Evolutionary conservation across 2,329 filamentous ascomycete genomes (phyloP), one percentile per base, ranked within the genome.

Genomic region (Massarina eburnea): DNA sequence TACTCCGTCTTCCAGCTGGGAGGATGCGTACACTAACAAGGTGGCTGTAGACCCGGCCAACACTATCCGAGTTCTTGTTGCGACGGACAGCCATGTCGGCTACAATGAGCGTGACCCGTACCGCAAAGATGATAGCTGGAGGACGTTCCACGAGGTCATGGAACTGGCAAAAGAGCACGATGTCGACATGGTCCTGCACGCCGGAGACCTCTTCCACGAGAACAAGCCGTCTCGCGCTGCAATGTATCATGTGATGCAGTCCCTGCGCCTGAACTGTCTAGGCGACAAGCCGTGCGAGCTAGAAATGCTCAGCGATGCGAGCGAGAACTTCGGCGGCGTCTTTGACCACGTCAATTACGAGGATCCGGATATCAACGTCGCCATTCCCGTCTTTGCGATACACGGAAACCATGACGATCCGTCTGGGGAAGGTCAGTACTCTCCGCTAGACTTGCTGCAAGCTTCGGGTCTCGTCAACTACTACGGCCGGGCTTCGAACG

Each of bases 371-470:
- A 96, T 99, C 71, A 99, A 99, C 62, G 84, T 99, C 49, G 89
- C 91, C 1, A 96, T 97, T 45, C 94, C 94, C 0, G 91, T 99
- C 21, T 99, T 99, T 67, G 96, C 92, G 1, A 99, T 99, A 32
- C 95, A 99, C 61, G 94, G 94, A 36, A 99, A 99, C 63, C 94
- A 99, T 67, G 94, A 99, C 64, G 94, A 99, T 66, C 94, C 94
- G 0, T 95, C 91, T n/a, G 94, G 94, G 8, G 91, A 96, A 61
- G 94, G 91, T 9, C 89, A 95, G 66, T 86, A 87, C 54, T 95
- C 94, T 52, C 91, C 92, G 0, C 79, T 99, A 9, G 94, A 99
- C 67, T 73, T 99, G 14, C 79, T 99, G 3, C 91, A 97, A 67
- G 86, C 94, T 1, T 90, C 91, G 0, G 94, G 94, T 0, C 75